Percentiles rank a stretch among this genome's conserved stretches.
Conservation (phyloP, 495 filamentous ascomycete genomes). For the Cercophora samala region DNA sequence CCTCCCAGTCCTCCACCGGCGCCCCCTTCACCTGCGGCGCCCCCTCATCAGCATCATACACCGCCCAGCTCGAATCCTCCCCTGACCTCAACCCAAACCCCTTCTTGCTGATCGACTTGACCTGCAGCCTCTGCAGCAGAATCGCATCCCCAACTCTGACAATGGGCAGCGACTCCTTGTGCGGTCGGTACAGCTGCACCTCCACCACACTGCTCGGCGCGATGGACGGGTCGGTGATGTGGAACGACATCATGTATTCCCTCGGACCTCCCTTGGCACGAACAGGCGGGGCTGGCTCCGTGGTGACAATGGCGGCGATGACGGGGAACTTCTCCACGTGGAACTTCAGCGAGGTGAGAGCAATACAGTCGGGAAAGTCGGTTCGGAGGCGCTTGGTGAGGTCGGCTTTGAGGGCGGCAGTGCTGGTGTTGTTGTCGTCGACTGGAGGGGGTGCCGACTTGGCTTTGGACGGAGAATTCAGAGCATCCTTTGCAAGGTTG, state of each 20-base stretch:
- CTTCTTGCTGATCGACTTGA: constrained; percentile 51
- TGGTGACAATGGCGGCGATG: constrained; percentile 64
- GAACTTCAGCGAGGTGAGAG: constrained; percentile 60
- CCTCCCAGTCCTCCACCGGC: constrained; percentile 42
- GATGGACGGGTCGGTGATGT: constrained; percentile 63
- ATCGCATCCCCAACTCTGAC: constrained; percentile 70
- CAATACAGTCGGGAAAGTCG: constrained; percentile 62
- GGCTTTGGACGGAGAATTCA: constrained; percentile 26
- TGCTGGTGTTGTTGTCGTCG: constrained; percentile 8
- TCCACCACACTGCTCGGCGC: constrained; percentile 46
- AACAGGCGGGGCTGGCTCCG: constrained; percentile 50
- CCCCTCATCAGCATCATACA: constrained; percentile 44
- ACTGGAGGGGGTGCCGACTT: not conserved
- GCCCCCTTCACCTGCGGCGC: constrained; percentile 46
- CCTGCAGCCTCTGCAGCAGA: constrained; percentile 70
- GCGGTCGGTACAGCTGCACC: constrained; percentile 72
- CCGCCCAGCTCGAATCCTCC: constrained; percentile 59
- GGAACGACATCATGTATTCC: constrained; percentile 67
- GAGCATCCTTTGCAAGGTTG: constrained; percentile 21
- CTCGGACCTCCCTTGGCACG: constrained; percentile 63
- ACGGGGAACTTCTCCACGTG: constrained; percentile 57
- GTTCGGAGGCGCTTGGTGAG: constrained; percentile 53
- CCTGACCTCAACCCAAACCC: constrained; percentile 47
- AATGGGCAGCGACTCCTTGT: constrained; percentile 65
- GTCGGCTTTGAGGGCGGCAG: constrained; percentile 37